Evolutionary conservation across 2,329 filamentous ascomycete genomes (phyloP), one percentile per base, ranked within the genome.

Genomic region (Paecilomyces variotii): DNA sequence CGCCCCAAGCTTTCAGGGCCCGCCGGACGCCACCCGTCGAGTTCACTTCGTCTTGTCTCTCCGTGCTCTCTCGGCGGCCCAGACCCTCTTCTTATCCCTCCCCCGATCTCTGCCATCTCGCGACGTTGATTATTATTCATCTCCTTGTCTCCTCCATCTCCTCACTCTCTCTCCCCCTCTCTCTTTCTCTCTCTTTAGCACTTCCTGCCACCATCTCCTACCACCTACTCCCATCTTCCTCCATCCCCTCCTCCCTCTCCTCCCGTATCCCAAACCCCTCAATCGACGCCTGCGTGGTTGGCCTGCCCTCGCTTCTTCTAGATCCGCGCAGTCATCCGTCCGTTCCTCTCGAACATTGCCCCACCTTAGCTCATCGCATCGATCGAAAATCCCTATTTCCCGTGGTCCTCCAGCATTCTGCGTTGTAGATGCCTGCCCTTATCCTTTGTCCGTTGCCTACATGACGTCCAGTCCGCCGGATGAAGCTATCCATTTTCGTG

Each of bases 401-500:
- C 59, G 53, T 56, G 19, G 35, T 55, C 54, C 25, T 52, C 58
- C 51, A 56, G 45, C 56, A 35, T 56, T 55, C 60, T 54, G 52
- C 56, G 61, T 68, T 72, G 71, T 74, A 74, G 69, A 76, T 76
- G 74, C 74, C 72, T 72, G 69, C 64, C 59, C 68, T 68, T 64
- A 67, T 64, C 67, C 64, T 62, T 61, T 58, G 59, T 45, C 14
- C 66, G 67, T 72, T 70, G 67, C 69, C 72, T 81, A 80, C 74
- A 84, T 84, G 82, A 81, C 76, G 72, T 76, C 78, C 72, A 79
- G 77, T 75, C 76, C 72, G 64, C 74, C 72, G 58, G 71, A 77
- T 71, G 76, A 78, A 69, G 74, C 72, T 56, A 68, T 76, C 80
- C 82, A 87, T 72, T 84, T 85, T 71, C 83, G 82, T 70, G 84